Conservation (phyloP, 108 stramenopile genomes). For the Nitzschia putrida region DNA sequence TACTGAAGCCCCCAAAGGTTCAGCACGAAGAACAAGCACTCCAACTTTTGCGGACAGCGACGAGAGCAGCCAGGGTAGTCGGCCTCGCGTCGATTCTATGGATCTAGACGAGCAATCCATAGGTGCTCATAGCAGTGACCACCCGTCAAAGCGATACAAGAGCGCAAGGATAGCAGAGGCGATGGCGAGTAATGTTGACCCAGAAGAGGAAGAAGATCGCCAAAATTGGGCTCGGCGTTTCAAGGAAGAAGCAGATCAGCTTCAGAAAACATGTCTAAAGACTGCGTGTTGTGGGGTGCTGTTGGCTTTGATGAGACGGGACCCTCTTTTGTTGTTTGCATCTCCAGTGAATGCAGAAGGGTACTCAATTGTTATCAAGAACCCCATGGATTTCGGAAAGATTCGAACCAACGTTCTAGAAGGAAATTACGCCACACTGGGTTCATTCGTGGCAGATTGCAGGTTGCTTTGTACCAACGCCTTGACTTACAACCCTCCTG, state of each 20-base stretch:
- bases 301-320: constrained; percentile 68
- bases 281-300: constrained; percentile 73
- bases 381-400: constrained; percentile 76
- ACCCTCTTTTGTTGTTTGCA: constrained; percentile 78
- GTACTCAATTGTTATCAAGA: constrained; percentile 61
- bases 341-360: constrained; percentile 70
- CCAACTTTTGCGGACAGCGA: neutral
- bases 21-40: neutral
- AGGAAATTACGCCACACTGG: constrained; percentile 61
- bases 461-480: constrained; percentile 71
- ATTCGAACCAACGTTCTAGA: constrained; percentile 62
- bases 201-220: constrained; percentile 36
- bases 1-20: neutral
- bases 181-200: neutral
- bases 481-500: constrained; percentile 73
- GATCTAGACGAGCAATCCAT: constrained; percentile 16
- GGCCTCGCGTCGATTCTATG: constrained; percentile 13
- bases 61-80: constrained; percentile 11
- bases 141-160: constrained; percentile 9
- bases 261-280: constrained; percentile 55
- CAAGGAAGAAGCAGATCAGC: constrained; percentile 59
- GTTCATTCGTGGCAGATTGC: constrained; percentile 69
- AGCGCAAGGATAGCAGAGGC: constrained; percentile 22
- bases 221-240: constrained; percentile 33
- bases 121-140: neutral